Evolutionary conservation across 2,329 filamentous ascomycete genomes (phyloP), one percentile per base, ranked within the genome.

Genomic region (Aspergillus sp.): DNA sequence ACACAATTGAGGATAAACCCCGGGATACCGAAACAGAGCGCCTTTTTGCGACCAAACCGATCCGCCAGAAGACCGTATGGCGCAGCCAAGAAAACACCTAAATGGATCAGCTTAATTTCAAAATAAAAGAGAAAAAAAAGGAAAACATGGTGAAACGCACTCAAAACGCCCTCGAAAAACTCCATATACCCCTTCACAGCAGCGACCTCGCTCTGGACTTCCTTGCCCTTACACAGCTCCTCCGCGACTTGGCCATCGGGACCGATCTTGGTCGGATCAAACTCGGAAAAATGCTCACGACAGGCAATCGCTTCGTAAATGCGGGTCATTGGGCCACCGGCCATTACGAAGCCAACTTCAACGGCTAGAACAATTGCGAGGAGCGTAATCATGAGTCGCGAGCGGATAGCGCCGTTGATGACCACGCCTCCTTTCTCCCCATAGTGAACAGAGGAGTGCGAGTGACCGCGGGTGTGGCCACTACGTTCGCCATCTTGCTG

Each of bases 41-140:
- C 74, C 58, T 73, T 73, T 61, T 79, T 82, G 50, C 80, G 73
- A 8, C 80, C 80, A 47, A 72, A 69, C 41, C 73, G 75, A 61
- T 83, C 80, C 12, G 79, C 78, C 62, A 82, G 69, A 33, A 79
- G 74, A 48, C 80, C 80, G 58, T 79, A 80, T 0, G 80, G 79
- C 44, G 82, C 73, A 3, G 79, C 78, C 52, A 82, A 66, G 15
- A 82, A 59, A 19, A 80, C 77, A 54, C 77, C 76, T 62, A 69
- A 9, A 51, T 17, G 3, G 30, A n/a, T 37, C 13, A 22, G 19
- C 20, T n/a, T 40, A 40, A 15, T 30, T 27, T 22, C 1, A n/a
- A 33, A 33, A 13, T 8, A 13, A 24, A n/a, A 22, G 5, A 9
- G 12, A 15, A 37, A 1, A 17, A 15, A 13, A n/a, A 22, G 30